Evolutionary conservation across 768 basidiomycete genomes (phyloP).

Genomic region (Kwoniella mangroviensis): DNA sequence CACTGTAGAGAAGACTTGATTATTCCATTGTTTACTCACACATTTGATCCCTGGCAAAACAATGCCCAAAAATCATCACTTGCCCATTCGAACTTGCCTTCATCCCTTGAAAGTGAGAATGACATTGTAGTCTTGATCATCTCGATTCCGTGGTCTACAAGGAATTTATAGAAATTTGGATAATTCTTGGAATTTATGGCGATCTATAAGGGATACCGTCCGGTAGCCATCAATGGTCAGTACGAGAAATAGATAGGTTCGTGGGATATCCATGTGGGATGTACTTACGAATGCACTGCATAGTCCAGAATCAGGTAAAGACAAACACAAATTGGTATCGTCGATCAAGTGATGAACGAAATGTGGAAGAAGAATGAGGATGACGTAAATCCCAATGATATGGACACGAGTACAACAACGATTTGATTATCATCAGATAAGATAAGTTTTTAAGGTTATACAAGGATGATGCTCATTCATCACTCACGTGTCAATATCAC

Average conservation of each 20-base stretch:
- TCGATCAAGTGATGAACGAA: background rate
- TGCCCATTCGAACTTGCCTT: slow-evolving; percentile 22
- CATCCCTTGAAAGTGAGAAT: slow-evolving; percentile 20
- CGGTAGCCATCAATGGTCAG: too few species aligned
- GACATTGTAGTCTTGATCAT: slow-evolving; percentile 19
- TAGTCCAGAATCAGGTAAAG: background rate
- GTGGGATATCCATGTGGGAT: too few species aligned
- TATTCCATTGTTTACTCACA: too few species aligned
- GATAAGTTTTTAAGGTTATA: background rate
- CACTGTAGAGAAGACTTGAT: too few species aligned
- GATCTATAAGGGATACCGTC: slow-evolving; percentile 1
- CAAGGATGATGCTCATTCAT: background rate
- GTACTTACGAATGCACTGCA: slow-evolving; percentile 19
- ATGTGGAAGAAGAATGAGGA: background rate
- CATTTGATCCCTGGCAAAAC: slow-evolving; percentile 14
- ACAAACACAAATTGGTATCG: background rate
- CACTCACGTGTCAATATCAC: slow-evolving; percentile 24
- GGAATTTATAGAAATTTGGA: slow-evolving; percentile 21
- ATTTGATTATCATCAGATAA: background rate
- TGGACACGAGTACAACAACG: too few species aligned
- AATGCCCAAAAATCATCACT: slow-evolving; percentile 16
- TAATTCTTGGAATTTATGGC: slow-evolving; percentile 19
- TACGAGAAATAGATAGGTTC: background rate
- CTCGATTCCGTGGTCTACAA: slow-evolving; percentile 7
- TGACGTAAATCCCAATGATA: slow-evolving; percentile 1